phyloP scores from a whole-genome alignment of 176 grass and related monocot species.

The Eragrostis curvula region DNA sequence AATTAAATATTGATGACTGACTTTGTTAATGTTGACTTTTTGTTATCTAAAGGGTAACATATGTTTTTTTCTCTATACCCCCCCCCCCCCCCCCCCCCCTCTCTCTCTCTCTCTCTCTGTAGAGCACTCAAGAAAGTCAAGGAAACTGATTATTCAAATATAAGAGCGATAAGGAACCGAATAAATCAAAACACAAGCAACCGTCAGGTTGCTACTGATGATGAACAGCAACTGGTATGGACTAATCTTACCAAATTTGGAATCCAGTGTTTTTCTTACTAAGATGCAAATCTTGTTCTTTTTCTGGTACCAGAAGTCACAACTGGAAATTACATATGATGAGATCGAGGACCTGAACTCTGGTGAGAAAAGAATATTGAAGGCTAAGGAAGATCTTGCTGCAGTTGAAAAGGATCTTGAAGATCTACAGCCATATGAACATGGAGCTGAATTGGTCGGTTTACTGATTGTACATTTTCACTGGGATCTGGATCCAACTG shows the following conservation, averaged over 20 bases:
- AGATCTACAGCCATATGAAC: slow-evolving; percentile 61
- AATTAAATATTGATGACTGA: too few species aligned
- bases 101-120: too few species aligned
- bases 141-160: slow-evolving; percentile 49
- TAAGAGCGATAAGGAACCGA: slow-evolving; percentile 66
- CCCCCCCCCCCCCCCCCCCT: too few species aligned
- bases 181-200: slow-evolving; percentile 67
- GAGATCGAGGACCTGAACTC: slow-evolving; percentile 78
- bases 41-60: slow-evolving; percentile 2
- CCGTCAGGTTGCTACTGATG: slow-evolving; percentile 55
- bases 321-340: slow-evolving; percentile 66
- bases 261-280: slow-evolving; percentile 29
- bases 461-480: neutral
- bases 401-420: slow-evolving; percentile 66
- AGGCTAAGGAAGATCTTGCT: slow-evolving; percentile 72
- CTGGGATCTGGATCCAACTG: slow-evolving; percentile 10
- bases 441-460: slow-evolving; percentile 68
- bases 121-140: slow-evolving; percentile 82
- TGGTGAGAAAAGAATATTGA: slow-evolving; percentile 68
- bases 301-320: slow-evolving; percentile 52
- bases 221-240: slow-evolving; percentile 64
- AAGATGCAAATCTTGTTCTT: slow-evolving; percentile 27
- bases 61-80: too few species aligned
- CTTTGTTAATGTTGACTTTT: too few species aligned
- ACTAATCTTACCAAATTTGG: slow-evolving; percentile 23